Evolutionary conservation across 2,329 filamentous ascomycete species (phyloP).

Genomic region (Fusarium brevicatenulatum): DNA sequence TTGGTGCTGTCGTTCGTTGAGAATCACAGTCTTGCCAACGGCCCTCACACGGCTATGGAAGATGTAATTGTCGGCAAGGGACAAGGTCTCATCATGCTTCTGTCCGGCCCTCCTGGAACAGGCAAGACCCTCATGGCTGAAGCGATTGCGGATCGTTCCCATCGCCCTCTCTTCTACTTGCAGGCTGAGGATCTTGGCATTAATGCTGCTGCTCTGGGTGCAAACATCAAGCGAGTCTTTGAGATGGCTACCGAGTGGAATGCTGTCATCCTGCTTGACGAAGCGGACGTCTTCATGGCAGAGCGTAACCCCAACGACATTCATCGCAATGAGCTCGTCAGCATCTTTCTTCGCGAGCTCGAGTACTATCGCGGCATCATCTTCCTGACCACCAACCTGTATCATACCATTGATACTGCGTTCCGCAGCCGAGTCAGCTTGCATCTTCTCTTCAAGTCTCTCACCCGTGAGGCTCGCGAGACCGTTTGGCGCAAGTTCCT

Average conservation of each 20-base stretch:
- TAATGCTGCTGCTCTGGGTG: constrained; percentile 55
- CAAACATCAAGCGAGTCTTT: constrained; percentile 59
- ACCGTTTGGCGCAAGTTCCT: constrained; percentile 60
- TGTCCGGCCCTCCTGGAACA: constrained; percentile 58
- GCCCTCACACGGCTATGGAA: constrained; percentile 40
- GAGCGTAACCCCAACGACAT: constrained; percentile 58
- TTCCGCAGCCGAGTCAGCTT: constrained; percentile 59
- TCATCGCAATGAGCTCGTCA: constrained; percentile 59
- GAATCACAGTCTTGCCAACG: constrained; percentile 49
- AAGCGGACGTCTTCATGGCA: constrained; percentile 64
- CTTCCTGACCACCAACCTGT: constrained; percentile 58
- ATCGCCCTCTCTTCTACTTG: constrained; percentile 57
- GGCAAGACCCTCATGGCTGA: constrained; percentile 60
- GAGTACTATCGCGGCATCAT: constrained; percentile 59
- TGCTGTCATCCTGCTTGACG: constrained; percentile 62
- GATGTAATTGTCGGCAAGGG: constrained; percentile 57
- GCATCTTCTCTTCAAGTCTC: constrained; percentile 56
- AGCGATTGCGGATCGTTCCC: constrained; percentile 54
- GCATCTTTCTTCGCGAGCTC: constrained; percentile 58
- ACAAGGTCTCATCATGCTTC: constrained; percentile 57
- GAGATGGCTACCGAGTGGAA: constrained; percentile 61
- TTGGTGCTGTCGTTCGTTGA: constrained; percentile 60
- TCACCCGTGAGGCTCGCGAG: constrained; percentile 52
- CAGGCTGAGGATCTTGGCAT: constrained; percentile 61
- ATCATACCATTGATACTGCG: constrained; percentile 55